These are phyloP conservation scores for Penicillium canariense DNA, from an alignment of 495 filamentous ascomycete species.

Conservation along the genomic window DNA sequence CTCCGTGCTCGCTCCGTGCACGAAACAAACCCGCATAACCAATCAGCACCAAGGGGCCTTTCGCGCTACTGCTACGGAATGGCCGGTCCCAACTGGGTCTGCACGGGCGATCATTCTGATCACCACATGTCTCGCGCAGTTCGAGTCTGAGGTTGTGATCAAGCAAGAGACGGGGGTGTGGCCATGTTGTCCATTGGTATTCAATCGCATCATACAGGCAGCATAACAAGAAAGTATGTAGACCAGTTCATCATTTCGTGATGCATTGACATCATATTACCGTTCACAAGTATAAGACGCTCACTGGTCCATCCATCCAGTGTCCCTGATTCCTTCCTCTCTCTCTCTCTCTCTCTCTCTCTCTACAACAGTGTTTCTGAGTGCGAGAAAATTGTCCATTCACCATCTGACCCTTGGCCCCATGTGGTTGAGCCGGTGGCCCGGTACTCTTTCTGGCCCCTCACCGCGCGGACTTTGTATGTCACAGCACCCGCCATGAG, in stretches of 20 bases:
- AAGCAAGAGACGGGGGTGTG: background rate
- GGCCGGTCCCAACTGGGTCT: background rate
- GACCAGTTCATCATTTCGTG: constrained; percentile 17
- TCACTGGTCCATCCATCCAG: constrained; percentile 4
- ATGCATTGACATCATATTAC: constrained; percentile 18
- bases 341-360: background rate
- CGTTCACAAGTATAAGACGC: constrained; percentile 9
- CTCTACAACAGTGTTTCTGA: constrained; percentile 37
- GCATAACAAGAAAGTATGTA: constrained; percentile 2
- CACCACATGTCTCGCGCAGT: background rate
- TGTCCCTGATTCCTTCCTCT: background rate
- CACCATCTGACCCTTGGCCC: constrained; percentile 46
- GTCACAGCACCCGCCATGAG: constrained; percentile 45
- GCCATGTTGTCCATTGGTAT: too few relatives aligned
- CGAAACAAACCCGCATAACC: too few relatives aligned
- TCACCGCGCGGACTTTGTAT: constrained; percentile 33
- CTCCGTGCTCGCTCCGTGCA: too few relatives aligned
- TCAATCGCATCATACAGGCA: too few relatives aligned
- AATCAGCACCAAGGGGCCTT: background rate
- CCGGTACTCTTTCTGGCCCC: constrained; percentile 27
- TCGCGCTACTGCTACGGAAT: background rate
- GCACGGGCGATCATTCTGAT: background rate
- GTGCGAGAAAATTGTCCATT: constrained; percentile 41
- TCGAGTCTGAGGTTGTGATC: background rate
- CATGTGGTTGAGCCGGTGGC: constrained; percentile 42